Base-by-base conservation (phyloP, 1,139 yeast species). In the Diutina pseudorugosa region DNA sequence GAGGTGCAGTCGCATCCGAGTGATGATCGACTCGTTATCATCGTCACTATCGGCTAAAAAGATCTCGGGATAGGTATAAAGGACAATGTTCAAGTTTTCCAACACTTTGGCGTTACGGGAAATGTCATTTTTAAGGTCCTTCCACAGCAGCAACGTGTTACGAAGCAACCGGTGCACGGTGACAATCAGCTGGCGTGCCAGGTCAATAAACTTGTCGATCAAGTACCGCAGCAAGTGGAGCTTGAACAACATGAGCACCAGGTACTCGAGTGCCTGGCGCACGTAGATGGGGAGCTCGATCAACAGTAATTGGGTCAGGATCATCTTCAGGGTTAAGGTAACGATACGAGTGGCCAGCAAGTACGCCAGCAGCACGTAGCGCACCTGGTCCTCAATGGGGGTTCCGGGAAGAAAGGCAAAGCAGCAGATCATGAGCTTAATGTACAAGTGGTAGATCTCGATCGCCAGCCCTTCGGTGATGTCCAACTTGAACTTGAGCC, bases 331-430 rank as follows among this genome's bases (percentile, higher is more conserved):
- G 47, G 88, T 78, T 19, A 89, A 71, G 0, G 97, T 89, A 20
- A 90, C 80, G 47, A 89, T 81, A 56, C 93, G 74, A 0, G 97
- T 90, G 1, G 96, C 90, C 1, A 90, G 71, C 52, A 85, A 71
- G 63, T 88, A 90, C 0, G 95, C 95, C 44, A 82, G 80, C 49
- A 89, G 83, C 18, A 90, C 93, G 64, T 86, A 89, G 59, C 82
- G 83, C 0, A 89, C 85, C 66, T 88, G 96, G 66, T 87, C 95
- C 60, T 85, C 94, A 50, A 85, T 79, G 3, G 96, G 94, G 0
- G 96, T 87, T 14, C 88, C 95, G 1, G 97, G 97, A 54, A 91
- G 71, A 61, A 90, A 91, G 5, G 96, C 93, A 73, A 88, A 91
- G 57, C 93, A 82, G 64, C 95, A 88, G 53, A 91, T 78, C 80